Base-by-base conservation (phyloP, 2,329 filamentous ascomycete genomes). In the Conoideocrella luteorostrata region DNA sequence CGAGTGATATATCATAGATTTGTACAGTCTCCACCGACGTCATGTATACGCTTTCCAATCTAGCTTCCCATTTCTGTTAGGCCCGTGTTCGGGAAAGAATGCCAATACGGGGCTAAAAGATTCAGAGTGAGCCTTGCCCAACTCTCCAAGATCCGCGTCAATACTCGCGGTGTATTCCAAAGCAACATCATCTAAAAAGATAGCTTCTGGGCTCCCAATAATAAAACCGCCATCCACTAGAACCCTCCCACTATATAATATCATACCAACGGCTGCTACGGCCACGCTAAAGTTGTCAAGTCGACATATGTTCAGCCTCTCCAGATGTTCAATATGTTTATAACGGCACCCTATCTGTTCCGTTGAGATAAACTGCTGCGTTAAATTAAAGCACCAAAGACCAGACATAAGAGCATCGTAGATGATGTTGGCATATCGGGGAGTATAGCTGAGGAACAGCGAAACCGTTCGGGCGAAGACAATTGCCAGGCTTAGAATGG, bases 91-190 rank as follows among this genome's bases (percentile, higher is more conserved):
- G 6, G 58, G 57, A 18, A 62, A 61, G 41, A 63, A 63, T 10
- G 60, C 60, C 23, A 63, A 35, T 18, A 63, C 59, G 2, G 60
- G 60, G 37, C 59, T 63, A 2, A 61, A 32, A 4, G 51, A 54
- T 24, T 50, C 28, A 6, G 39, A 44, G 4, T 50, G 45, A 20
- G 39, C 45, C 6, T 44, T 38, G 1, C 39, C 34, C 10, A 47
- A n/a, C 18, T 43, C 34, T 11, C 28, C n/a, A n/a, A n/a, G n/a
- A 24, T 38, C 23, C 5, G 20, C 34, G 9, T 18, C 17, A 17
- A 5, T 9, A 12, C 9, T 17, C 10, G 34, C 22, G n/a, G 13
- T n/a, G 5, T 32, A 4, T 15, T 29, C 23, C 28, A 4, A n/a
- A 7, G 3, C 24, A 21, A 11, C 13, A 4, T 38, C 17, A 13